phyloP scores from a whole-genome alignment of 2,329 filamentous ascomycete species.

The Ophiostoma montium region DNA sequence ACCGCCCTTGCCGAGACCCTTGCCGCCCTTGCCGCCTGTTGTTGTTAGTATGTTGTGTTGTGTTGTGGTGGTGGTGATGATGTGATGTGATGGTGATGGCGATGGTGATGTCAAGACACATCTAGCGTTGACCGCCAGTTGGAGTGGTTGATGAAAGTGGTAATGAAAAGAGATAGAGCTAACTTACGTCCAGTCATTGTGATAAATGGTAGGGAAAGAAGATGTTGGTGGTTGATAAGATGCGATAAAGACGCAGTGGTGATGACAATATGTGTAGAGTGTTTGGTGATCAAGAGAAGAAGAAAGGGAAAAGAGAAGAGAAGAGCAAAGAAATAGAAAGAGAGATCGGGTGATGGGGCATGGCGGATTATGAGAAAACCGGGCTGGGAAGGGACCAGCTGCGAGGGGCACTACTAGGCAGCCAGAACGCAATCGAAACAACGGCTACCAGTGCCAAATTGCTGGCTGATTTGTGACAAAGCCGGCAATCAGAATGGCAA shows the following conservation, averaged over 20 bases:
- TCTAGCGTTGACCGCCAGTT: neutral
- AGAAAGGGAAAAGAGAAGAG: constrained; percentile 2
- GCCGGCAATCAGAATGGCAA: neutral
- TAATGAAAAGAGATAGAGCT: neutral
- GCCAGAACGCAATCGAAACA: neutral
- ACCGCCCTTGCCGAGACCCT: constrained; percentile 95
- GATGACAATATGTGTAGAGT: constrained; percentile 18
- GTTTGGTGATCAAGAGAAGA: constrained; percentile 17
- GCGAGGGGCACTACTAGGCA: neutral
- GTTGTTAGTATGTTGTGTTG: constrained; percentile 1
- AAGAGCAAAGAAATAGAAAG: constrained; percentile 6
- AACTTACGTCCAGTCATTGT: constrained; percentile 60
- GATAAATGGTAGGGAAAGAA: constrained; percentile 26
- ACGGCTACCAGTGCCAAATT: neutral
- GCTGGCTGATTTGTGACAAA: neutral
- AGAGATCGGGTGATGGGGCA: neutral
- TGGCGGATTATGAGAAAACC: constrained; percentile 1
- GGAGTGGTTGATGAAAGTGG: too few species aligned
- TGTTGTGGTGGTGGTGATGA: neutral
- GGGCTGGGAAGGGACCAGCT: neutral
- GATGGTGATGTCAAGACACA: neutral
- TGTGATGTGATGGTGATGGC: neutral
- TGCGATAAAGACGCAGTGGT: constrained; percentile 12
- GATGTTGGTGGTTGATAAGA: constrained; percentile 18
- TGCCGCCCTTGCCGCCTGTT: constrained; percentile 83